Evolutionary conservation across 106 monocot species (phyloP).

Genomic region (Allium fistulosum): DNA sequence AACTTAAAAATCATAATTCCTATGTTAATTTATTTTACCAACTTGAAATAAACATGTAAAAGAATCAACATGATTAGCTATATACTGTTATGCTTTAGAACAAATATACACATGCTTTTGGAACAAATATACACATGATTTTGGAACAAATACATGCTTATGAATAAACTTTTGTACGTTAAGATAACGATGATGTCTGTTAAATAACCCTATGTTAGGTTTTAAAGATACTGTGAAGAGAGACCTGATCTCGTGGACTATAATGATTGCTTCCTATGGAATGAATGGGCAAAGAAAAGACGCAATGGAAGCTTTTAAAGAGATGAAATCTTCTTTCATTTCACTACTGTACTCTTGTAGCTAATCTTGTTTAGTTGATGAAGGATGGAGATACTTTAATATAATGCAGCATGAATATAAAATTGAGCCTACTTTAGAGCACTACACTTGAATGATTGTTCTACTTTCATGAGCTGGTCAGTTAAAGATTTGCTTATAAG

Average conservation of each 20-base stretch:
- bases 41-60: no score
- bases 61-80: no score
- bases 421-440: slow-evolving; percentile 60
- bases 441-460: slow-evolving; percentile 75
- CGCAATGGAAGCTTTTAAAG: slow-evolving; percentile 40
- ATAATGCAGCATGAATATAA: slow-evolving; percentile 58
- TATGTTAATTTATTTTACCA: no score
- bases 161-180: no score
- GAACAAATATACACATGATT: no score
- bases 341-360: slow-evolving; percentile 53
- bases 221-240: slow-evolving; percentile 26
- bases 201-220: no score
- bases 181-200: no score
- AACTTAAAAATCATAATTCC: no score
- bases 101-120: no score
- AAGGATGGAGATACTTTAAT: slow-evolving; percentile 63
- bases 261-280: slow-evolving; percentile 60
- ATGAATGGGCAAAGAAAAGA: slow-evolving; percentile 54
- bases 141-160: no score
- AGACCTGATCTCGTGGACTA: slow-evolving; percentile 52
- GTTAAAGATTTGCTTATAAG: slow-evolving; percentile 42
- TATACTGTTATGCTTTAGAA: no score
- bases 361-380: slow-evolving; percentile 54
- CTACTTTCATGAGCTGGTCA: slow-evolving; percentile 56
- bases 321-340: slow-evolving; percentile 48